Conservation (phyloP, 1,139 yeast genomes). For the Pichia norvegensis region DNA sequence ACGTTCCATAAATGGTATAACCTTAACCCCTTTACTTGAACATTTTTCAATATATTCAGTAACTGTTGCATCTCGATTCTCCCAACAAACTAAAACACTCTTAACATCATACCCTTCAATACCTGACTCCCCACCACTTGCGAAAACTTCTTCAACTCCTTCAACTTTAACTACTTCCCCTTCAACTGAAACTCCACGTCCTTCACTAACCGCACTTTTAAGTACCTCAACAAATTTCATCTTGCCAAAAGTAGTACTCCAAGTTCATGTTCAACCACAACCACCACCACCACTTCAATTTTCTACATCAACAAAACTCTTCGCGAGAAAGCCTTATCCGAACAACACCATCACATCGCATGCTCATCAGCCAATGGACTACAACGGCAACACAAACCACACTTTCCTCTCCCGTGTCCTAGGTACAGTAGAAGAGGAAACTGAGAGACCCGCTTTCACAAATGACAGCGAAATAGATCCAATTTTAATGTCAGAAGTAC, state of each 20-base stretch:
- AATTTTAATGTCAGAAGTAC: too few species aligned
- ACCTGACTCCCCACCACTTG: conserved; percentile 43
- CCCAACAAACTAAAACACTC: conserved; percentile 69
- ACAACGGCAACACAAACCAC: conserved; percentile 28
- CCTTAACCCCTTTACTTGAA: conserved; percentile 53
- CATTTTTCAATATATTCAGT: conserved; percentile 79
- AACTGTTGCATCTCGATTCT: conserved; percentile 58
- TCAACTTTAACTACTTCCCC: conserved; percentile 26
- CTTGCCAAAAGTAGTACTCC: not conserved
- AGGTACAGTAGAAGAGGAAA: conserved; percentile 29
- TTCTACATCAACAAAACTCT: not conserved
- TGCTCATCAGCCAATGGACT: conserved; percentile 13
- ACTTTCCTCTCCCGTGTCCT: conserved; percentile 52
- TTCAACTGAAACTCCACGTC: not conserved
- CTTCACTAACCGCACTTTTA: not conserved
- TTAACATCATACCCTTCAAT: conserved; percentile 30
- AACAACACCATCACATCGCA: not conserved
- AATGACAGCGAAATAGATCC: too few species aligned
- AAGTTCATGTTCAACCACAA: too few species aligned
- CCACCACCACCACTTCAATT: not conserved
- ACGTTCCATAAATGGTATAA: conserved; percentile 78
- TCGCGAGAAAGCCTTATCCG: not conserved
- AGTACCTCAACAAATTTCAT: not conserved
- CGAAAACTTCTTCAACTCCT: conserved; percentile 16
- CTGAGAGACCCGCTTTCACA: conserved; percentile 30